A percentile compares a stretch with the other conserved stretches of the same genome.
Conservation (phyloP, 352 stramenopile species). For the Globisporangium okanoganense region DNA sequence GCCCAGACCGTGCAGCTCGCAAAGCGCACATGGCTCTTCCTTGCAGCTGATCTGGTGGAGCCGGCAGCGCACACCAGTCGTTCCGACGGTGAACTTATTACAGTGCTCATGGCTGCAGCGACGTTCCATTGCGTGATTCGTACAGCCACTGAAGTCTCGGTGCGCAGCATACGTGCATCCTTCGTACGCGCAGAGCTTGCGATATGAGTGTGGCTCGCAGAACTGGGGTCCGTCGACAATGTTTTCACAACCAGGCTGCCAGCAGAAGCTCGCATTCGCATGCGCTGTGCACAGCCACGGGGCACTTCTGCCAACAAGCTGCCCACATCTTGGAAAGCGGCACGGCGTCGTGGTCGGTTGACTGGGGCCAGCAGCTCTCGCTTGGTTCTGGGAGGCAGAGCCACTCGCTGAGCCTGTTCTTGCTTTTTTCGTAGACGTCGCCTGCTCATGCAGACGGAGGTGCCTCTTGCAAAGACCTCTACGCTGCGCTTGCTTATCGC, state of each 20-base stretch:
- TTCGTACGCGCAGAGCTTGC: constrained; percentile 54
- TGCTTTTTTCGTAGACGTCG: not conserved
- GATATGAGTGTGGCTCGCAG: constrained; percentile 52
- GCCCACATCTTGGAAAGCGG: constrained; percentile 40
- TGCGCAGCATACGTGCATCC: constrained; percentile 39
- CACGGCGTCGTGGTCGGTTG: constrained; percentile 20
- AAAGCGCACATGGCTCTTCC: constrained; percentile 52
- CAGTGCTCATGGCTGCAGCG: constrained; percentile 58
- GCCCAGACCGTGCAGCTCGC: constrained; percentile 25
- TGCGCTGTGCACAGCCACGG: constrained; percentile 45
- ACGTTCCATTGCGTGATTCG: constrained; percentile 34
- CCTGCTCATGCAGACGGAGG: constrained; percentile 39
- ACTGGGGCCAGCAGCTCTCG: not conserved
- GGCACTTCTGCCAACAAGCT: constrained; percentile 19
- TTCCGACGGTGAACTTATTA: constrained; percentile 50
- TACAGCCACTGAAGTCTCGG: constrained; percentile 35
- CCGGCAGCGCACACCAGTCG: constrained; percentile 24
- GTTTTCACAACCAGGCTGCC: constrained; percentile 55
- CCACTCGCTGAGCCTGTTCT: not conserved
- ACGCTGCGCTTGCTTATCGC: constrained; percentile 62
- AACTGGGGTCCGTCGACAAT: constrained; percentile 48
- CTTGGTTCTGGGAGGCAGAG: constrained; percentile 5
- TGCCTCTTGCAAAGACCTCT: constrained; percentile 60
- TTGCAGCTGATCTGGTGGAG: constrained; percentile 50
- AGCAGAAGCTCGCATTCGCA: constrained; percentile 51